phyloP scores from a whole-genome alignment of 768 basidiomycete species.

The Lactarius evosmus region DNA sequence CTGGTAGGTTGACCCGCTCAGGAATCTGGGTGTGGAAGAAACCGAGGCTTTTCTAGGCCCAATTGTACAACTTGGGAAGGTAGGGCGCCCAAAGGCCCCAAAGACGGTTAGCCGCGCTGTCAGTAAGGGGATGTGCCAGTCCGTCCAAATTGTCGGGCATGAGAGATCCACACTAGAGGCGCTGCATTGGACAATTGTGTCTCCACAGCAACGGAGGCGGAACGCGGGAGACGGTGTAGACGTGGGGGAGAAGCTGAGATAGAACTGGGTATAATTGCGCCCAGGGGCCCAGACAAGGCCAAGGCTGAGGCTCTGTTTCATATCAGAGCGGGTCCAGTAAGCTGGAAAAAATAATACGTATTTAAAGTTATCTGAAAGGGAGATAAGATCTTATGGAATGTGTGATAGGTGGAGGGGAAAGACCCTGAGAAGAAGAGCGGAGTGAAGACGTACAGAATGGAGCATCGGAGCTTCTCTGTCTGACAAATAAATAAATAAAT shows the following conservation, averaged over 20 bases:
- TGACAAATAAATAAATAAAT: conserved; percentile 7
- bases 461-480: conserved; percentile 7
- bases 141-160: conserved; percentile 18
- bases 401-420: background rate
- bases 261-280: background rate
- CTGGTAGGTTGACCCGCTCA: conserved; percentile 1
- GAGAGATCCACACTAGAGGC: background rate
- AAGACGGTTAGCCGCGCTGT: conserved; percentile 22
- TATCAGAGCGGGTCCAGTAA: background rate
- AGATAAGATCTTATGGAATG: conserved; percentile 8
- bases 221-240: conserved; percentile 12
- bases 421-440: conserved; percentile 7
- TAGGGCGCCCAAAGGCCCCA: conserved; percentile 21
- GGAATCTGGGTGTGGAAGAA: conserved; percentile 16
- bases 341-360: background rate
- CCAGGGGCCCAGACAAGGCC: conserved; percentile 5
- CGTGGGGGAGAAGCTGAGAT: background rate
- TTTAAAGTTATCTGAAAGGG: background rate
- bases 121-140: conserved; percentile 15
- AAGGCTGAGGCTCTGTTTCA: background rate
- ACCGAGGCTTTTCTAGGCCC: conserved; percentile 19
- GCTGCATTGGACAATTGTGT: conserved; percentile 11
- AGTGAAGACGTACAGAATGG: conserved; percentile 14
- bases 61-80: conserved; percentile 1
- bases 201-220: conserved; percentile 25